Conservation (phyloP, 371 early-diverging fungal genomes). For the Mortierella sp. region DNA sequence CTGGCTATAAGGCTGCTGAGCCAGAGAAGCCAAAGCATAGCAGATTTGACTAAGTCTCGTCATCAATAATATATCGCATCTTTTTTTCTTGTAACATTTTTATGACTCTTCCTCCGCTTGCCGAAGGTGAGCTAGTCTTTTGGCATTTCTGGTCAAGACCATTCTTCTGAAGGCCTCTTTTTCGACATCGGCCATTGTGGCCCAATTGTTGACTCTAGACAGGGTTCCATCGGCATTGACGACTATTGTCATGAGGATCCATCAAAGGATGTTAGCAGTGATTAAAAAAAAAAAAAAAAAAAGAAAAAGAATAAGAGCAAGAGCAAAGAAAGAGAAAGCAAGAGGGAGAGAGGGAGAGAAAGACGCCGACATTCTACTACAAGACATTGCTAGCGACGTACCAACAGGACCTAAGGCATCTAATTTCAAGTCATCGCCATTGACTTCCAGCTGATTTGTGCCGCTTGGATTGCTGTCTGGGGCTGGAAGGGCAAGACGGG, state of each 20-base stretch:
- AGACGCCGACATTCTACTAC: background rate
- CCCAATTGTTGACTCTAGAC: slow-evolving; percentile 80
- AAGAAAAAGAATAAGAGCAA: background rate
- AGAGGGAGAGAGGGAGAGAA: background rate
- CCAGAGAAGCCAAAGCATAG: slow-evolving; percentile 53
- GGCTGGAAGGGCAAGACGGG: slow-evolving; percentile 59
- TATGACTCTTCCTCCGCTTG: too few species aligned
- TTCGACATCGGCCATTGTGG: slow-evolving; percentile 75
- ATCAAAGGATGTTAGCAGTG: background rate
- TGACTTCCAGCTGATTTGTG: slow-evolving; percentile 54
- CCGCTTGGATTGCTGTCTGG: slow-evolving; percentile 56
- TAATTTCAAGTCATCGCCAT: slow-evolving; percentile 60
- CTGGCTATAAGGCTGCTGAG: slow-evolving; percentile 62
- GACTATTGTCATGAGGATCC: slow-evolving; percentile 38
- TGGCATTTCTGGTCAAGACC: slow-evolving; percentile 71
- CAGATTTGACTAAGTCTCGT: slow-evolving; percentile 40
- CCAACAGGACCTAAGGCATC: slow-evolving; percentile 67
- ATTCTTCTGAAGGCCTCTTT: slow-evolving; percentile 70
- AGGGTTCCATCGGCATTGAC: slow-evolving; percentile 77
- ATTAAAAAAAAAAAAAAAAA: background rate
- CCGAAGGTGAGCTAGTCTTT: slow-evolving; percentile 60
- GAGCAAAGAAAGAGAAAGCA: background rate
- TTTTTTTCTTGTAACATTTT: too few species aligned
- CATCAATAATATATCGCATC: too few species aligned
- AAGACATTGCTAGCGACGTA: slow-evolving; percentile 26